Base-by-base conservation (phyloP, 1,284 basidiomycete genomes). In the Ganoderma meredithae region DNA sequence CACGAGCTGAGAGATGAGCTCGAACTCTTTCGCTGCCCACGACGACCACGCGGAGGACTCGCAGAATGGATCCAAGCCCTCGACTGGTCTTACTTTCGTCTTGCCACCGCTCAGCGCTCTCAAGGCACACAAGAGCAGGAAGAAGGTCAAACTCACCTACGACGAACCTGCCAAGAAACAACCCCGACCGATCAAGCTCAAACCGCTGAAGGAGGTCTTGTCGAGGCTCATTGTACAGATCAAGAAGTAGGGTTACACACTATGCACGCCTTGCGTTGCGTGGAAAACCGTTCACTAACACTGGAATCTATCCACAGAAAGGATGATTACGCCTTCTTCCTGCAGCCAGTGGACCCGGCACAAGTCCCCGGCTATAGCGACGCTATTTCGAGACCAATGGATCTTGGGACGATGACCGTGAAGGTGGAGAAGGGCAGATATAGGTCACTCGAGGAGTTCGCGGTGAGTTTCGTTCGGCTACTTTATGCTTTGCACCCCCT, bases 291-390 rank as follows among this genome's bases (percentile, higher is more conserved):
- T 22, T 36, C 39, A 27, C 52, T 58, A 33, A 58, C 39, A 17
- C 33, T 3, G 31, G 19, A 3, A 6, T 58, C 15, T 27, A 27
- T 39, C 61, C 61, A 58, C 70, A 94, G 93, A 81, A 94, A 93
- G 77, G 94, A 95, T 76, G 90, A 92, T 77, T 95, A 95, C 84
- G 91, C 90, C 6, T 95, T 95, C 79, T 95, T 95, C 76, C 80
- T 94, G 64, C 78, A 81, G 55, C 93, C 94, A 0, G 94, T 95
- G 13, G 85, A 94, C 77, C 77, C 80, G 0, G 79, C 82, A 0
- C 84, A 88, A 72, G 90, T 95, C 0, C 87, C 90, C 1, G 90
- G 90, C 3, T 95, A 95, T 74, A 71, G 81, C 2, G 90, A 93
- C 74, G 77, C 88, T 40, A 85, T 95, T 62, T 88, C 89, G 74